Percentiles rank a stretch among this genome's conserved stretches.
These are phyloP conservation scores for Penicillium arizonense DNA, from an alignment of 495 filamentous ascomycete genomes.

Conservation along the genomic window DNA sequence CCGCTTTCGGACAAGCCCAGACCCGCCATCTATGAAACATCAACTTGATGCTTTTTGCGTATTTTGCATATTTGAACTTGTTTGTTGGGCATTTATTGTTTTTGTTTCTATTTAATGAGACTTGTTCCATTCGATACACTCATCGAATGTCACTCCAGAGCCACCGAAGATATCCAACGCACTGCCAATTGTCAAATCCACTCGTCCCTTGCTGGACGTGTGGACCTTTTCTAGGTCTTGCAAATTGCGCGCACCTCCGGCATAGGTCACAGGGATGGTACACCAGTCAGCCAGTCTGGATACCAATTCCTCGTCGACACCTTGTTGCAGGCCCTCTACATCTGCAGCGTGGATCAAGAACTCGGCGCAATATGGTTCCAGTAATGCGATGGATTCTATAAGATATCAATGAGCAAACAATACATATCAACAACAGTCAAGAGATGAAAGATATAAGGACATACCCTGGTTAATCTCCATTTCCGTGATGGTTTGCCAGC, in stretches of 20 bases:
- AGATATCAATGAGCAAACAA: conserved; percentile 1
- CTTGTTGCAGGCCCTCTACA: conserved; percentile 86
- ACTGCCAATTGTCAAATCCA: conserved; percentile 95
- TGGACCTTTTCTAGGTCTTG: conserved; percentile 80
- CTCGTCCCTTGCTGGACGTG: conserved; percentile 69
- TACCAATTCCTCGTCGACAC: conserved; percentile 86
- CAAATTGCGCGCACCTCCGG: conserved; percentile 81
- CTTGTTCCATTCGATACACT: conserved; percentile 86
- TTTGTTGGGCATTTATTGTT: neutral
- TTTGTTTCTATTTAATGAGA: conserved; percentile 20
- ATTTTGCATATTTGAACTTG: neutral
- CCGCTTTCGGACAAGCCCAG: conserved; percentile 31
- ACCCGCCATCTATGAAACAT: neutral
- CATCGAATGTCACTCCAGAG: conserved; percentile 75
- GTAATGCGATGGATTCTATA: conserved; percentile 69
- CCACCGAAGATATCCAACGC: conserved; percentile 96
- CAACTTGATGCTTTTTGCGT: neutral
- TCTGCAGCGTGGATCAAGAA: conserved; percentile 99
- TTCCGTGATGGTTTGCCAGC: conserved; percentile 96
- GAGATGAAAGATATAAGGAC: conserved; percentile 4
- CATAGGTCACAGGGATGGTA: conserved; percentile 90
- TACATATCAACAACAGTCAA: neutral
- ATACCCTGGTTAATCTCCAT: conserved; percentile 86
- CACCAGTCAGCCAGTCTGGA: conserved; percentile 77
- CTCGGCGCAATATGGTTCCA: conserved; percentile 91